phyloP scores from a whole-genome alignment of 306 rosid genomes.

The Castanospermum australe region DNA sequence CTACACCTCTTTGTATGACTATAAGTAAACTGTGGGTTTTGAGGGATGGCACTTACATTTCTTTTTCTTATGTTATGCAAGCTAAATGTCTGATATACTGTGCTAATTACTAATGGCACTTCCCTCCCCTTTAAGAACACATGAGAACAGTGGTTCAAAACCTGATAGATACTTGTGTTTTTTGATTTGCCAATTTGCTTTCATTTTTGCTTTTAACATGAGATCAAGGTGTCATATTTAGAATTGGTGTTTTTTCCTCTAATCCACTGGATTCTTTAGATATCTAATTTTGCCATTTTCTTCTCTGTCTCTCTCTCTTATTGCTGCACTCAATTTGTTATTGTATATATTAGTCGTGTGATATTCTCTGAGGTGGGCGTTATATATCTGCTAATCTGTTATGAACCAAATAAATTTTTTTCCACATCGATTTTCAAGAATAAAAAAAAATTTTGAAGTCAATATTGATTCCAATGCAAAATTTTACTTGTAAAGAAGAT shows the following conservation, averaged over 20 bases:
- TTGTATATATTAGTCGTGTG: not conserved
- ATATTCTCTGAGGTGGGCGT: not conserved
- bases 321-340: not conserved
- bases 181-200: not conserved
- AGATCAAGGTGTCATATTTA: not conserved
- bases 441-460: not conserved
- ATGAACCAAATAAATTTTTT: not conserved
- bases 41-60: not conserved
- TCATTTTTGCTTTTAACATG: not conserved
- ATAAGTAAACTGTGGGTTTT: slow-evolving; percentile 4
- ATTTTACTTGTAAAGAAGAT: not conserved
- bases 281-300: not conserved
- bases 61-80: not conserved
- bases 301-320: too few relatives aligned
- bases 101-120: not conserved
- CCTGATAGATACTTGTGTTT: not conserved
- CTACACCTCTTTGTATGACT: not conserved
- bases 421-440: too few relatives aligned
- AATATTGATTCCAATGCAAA: not conserved
- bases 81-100: not conserved
- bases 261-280: not conserved
- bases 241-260: too few relatives aligned
- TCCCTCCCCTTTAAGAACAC: not conserved
- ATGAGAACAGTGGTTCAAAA: not conserved
- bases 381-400: not conserved